These are phyloP conservation scores for Acacia confusa DNA, from an alignment of 306 rosid genomes.

Conservation along the genomic window DNA sequence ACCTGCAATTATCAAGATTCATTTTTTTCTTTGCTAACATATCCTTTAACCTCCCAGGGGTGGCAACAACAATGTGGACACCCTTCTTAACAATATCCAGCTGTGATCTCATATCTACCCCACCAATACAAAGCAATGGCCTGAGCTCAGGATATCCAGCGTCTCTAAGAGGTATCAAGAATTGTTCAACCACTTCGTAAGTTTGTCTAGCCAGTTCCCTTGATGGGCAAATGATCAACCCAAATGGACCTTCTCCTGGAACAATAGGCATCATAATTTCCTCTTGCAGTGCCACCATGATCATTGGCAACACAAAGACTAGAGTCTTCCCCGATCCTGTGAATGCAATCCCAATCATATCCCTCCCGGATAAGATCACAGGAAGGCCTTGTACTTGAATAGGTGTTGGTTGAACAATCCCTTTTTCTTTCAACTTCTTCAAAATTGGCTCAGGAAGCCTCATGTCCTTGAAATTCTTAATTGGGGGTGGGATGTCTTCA, in stretches of 20 bases:
- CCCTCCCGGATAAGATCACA: constrained; percentile 82
- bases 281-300: constrained; percentile 90
- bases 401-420: constrained; percentile 93
- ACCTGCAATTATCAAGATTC: constrained; percentile 89
- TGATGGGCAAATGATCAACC: constrained; percentile 80
- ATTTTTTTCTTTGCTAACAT: constrained; percentile 93
- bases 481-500: constrained; percentile 72
- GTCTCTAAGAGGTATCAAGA: constrained; percentile 70
- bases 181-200: constrained; percentile 83
- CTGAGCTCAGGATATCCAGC: constrained; percentile 91
- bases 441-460: constrained; percentile 85
- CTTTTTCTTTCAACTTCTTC: constrained; percentile 77
- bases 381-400: constrained; percentile 98
- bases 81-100: constrained; percentile 86
- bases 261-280: constrained; percentile 91
- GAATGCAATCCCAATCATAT: constrained; percentile 96
- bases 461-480: constrained; percentile 89
- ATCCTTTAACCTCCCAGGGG: constrained; percentile 95
- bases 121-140: constrained; percentile 95
- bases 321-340: constrained; percentile 92
- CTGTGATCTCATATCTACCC: constrained; percentile 88
- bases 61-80: constrained; percentile 97
- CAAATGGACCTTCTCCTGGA: constrained; percentile 93
- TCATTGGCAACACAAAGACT: constrained; percentile 90
- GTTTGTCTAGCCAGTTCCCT: constrained; percentile 98